phyloP scores from a whole-genome alignment of 2,329 filamentous ascomycete genomes.

The Phaeoacremonium minimum region DNA sequence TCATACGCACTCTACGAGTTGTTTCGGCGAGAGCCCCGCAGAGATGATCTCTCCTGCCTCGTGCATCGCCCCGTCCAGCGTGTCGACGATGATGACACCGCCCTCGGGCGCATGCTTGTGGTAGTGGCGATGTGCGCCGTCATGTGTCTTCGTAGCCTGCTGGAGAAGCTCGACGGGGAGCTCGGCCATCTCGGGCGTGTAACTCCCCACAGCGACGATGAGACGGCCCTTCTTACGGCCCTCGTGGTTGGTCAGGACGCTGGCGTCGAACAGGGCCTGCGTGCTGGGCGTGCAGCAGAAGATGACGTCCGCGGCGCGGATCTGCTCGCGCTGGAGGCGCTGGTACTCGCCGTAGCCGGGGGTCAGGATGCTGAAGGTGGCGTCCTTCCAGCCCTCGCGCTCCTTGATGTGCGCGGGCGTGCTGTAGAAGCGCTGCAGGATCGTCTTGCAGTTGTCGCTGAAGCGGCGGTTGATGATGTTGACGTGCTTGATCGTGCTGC shows the following conservation, averaged over 20 bases:
- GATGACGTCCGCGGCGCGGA: constrained; percentile 72
- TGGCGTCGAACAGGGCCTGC: constrained; percentile 68
- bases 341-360: constrained; percentile 65
- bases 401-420: constrained; percentile 39
- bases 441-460: constrained; percentile 47
- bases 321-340: constrained; percentile 64
- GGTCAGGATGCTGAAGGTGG: constrained; percentile 67
- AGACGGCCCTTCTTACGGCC: constrained; percentile 67
- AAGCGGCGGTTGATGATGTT: constrained; percentile 79
- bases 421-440: constrained; percentile 43
- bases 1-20: constrained; percentile 69
- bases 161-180: constrained; percentile 72
- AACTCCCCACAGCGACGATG: constrained; percentile 68
- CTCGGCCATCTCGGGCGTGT: constrained; percentile 73
- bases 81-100: constrained; percentile 68
- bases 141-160: constrained; percentile 49
- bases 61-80: constrained; percentile 71
- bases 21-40: constrained; percentile 65
- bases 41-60: constrained; percentile 86
- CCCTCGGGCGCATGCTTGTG: constrained; percentile 64
- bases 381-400: constrained; percentile 57
- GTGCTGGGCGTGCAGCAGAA: constrained; percentile 83
- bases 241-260: constrained; percentile 67
- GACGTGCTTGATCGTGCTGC: constrained; percentile 68
- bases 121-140: constrained; percentile 49